Evolutionary conservation across 306 rosid species (phyloP), one percentile per base, ranked within the genome.

Genomic region (Lathyrus sativus): DNA sequence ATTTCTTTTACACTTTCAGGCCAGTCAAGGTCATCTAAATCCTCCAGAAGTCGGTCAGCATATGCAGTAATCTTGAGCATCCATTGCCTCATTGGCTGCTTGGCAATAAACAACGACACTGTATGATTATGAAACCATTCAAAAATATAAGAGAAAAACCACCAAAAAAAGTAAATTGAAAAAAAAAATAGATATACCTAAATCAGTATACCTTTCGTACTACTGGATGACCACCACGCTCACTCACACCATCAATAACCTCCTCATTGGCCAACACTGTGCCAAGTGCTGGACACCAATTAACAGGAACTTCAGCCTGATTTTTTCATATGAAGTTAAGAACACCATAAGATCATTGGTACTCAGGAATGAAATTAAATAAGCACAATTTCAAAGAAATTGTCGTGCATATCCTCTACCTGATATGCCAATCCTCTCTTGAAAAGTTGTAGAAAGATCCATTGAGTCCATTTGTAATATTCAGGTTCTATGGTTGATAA

Each of bases 51-150:
- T 76, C 91, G 90, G 68, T 93, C 98, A 65, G 98, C 98, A 79
- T 90, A 93, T 62, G 89, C 98, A 76, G 98, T 93, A 55, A 93
- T 93, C 91, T 88, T 93, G 81, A 93, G 98, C 86, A 90, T 90
- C 98, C 98, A 90, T 81, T 93, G 98, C 84, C 87, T 82, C 98
- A 93, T 93, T 70, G 98, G 98, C 98, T 93, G 98, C 93, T 93
- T 82, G 90, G 91, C 83, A 87, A 85, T 82, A 90, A 93, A 88
- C 87, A 86, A 93, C 12, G 81, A 86, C 82, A 90, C 91, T 82
- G 96, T 80, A 90, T 71, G 83, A 89, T 86, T 86, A 81, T 80
- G 76, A 79, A 85, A 83, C 84, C 80, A 79, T 84, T 62, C 81
- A 85, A 72, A 82, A 79, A 77, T 62, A 80, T 77, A 84, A 79